Evolutionary conservation across 2,329 filamentous ascomycete genomes (phyloP).

Genomic region (Phialophora chinensis): DNA sequence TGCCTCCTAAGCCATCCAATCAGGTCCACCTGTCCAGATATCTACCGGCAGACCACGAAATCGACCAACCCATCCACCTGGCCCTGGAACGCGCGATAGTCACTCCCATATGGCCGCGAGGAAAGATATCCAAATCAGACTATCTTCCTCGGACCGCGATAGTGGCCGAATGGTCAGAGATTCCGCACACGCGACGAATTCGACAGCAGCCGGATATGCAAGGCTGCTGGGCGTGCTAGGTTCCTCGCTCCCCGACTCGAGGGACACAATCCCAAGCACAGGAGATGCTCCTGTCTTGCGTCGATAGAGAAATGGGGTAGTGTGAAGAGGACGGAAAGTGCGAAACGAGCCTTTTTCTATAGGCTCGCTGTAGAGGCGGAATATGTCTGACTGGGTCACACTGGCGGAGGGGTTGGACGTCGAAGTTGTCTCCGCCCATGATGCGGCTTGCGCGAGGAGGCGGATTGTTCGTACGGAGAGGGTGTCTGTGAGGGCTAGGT

Average conservation of each 20-base stretch:
- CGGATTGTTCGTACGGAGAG: neutral
- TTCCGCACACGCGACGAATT: neutral
- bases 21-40: neutral
- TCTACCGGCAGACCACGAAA: neutral
- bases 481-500: neutral
- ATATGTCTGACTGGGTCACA: neutral
- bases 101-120: constrained; percentile 3
- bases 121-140: constrained; percentile 5
- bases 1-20: neutral
- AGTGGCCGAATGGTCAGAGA: neutral
- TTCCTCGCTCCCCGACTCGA: constrained; percentile 3
- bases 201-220: neutral
- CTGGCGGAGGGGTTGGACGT: constrained; percentile 1
- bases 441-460: neutral
- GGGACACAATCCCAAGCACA: constrained; percentile 1
- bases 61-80: constrained; percentile 2
- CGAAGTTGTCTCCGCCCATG: constrained; percentile 1
- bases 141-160: neutral
- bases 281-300: neutral
- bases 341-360: neutral
- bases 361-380: neutral
- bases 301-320: neutral
- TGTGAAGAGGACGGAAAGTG: constrained; percentile 1
- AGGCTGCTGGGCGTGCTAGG: neutral
- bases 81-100: neutral